phyloP scores from a whole-genome alignment of 805 yeast species.

The Brettanomyces custersianus region DNA sequence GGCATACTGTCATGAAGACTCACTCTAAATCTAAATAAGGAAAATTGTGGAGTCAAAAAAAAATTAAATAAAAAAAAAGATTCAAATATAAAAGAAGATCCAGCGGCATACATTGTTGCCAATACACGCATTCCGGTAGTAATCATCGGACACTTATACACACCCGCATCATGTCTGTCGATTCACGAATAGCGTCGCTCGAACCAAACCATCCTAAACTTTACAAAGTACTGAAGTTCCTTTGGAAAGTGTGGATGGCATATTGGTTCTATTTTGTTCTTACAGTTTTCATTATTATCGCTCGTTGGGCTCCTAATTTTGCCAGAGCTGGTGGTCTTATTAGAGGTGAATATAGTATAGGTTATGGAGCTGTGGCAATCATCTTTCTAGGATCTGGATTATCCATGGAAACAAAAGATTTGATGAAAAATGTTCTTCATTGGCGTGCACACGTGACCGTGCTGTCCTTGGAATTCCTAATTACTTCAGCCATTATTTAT shows the following conservation, averaged over 20 bases:
- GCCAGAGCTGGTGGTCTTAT: conserved; percentile 78
- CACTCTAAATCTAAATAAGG: too few species aligned
- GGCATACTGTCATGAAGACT: too few species aligned
- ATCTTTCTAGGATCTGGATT: conserved; percentile 78
- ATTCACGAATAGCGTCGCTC: conserved; percentile 3
- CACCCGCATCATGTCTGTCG: conserved; percentile 5
- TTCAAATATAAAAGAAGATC: too few species aligned
- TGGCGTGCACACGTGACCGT: conserved; percentile 82
- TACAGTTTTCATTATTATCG: conserved; percentile 67
- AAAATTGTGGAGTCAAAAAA: too few species aligned
- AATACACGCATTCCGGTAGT: too few species aligned
- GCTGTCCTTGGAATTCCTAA: conserved; percentile 55
- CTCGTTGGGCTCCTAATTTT: conserved; percentile 71
- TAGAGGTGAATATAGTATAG: conserved; percentile 65
- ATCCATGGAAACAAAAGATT: conserved; percentile 57
- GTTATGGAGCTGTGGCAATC: conserved; percentile 80
- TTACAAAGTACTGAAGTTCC: conserved; percentile 5
- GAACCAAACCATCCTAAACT: conserved; percentile 6
- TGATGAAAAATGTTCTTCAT: conserved; percentile 54
- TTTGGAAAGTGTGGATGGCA: conserved; percentile 12
- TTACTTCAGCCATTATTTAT: conserved; percentile 41
- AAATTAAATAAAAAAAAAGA: too few species aligned
- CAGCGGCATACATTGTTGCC: too few species aligned
- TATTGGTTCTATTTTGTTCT: conserved; percentile 76
- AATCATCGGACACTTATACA: too few species aligned